These are phyloP conservation scores for Pseudisothecium myosuroides DNA, from an alignment of 225 moss, liverwort and hornwort species.

Conservation along the genomic window DNA sequence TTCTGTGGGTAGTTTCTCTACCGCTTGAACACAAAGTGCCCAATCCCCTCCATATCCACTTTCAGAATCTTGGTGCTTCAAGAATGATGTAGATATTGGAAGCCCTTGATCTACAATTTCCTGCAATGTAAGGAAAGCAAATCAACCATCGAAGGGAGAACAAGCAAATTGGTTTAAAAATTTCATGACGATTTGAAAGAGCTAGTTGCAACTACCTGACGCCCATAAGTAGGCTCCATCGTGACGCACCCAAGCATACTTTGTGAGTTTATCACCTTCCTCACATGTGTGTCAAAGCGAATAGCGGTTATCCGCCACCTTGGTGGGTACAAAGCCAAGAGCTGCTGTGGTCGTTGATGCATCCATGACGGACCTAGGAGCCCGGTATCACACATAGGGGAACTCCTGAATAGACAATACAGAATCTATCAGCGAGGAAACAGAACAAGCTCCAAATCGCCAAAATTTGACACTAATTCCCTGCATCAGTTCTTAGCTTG, in stretches of 20 bases:
- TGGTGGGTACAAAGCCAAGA: no score
- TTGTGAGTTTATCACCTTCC: conserved; percentile 62
- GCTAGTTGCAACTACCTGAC: conserved; percentile 47
- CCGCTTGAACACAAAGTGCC: conserved; percentile 69
- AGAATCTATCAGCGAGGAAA: no score
- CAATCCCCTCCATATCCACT: conserved; percentile 97
- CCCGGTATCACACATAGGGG: no score
- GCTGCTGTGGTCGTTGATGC: no score
- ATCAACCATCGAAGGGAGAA: background rate
- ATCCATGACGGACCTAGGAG: no score
- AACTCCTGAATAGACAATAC: no score
- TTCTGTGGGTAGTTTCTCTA: conserved; percentile 9
- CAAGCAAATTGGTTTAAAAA: background rate
- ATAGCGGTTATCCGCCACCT: conserved; percentile 58
- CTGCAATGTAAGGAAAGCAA: conserved; percentile 11
- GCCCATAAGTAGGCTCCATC: conserved; percentile 83
- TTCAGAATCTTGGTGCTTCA: conserved; percentile 60
- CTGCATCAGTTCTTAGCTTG: no score
- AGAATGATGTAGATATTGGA: conserved; percentile 61
- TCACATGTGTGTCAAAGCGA: conserved; percentile 85
- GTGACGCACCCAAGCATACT: conserved; percentile 93
- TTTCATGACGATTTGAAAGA: background rate
- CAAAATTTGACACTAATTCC: no score
- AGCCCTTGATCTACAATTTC: conserved; percentile 73
- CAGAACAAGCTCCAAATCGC: no score